Evolutionary conservation across 2,329 filamentous ascomycete species (phyloP), one percentile per base, ranked within the genome.

Genomic region (Emmonsia crescens): DNA sequence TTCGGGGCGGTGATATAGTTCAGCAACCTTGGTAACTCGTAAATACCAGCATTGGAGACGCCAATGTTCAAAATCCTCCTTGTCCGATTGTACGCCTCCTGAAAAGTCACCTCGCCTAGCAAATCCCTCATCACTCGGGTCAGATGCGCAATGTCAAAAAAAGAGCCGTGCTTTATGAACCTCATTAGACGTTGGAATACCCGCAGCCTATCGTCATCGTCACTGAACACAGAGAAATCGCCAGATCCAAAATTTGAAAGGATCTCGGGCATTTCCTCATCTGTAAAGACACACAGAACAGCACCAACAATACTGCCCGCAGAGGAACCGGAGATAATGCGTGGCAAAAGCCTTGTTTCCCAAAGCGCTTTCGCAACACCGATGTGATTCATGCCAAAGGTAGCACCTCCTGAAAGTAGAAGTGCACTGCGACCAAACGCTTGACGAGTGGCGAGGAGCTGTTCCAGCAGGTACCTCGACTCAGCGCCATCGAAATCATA

Each of bases 1-100:
- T 96, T 94, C 0, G 93, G 92, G 0, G 93, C 89, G 0, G 93
- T 96, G 63, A 96, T 84, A 70, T 96, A 96, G 73, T 97, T 97
- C 67, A 97, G 81, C 0, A 97, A 78, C 44, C 89, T 81, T 0
- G 92, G 93, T 19, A 96, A 80, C 71, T 96, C 92, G 73, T 95
- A 94, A 60, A 93, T 83, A 19, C 89, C 90, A 1, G 90, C 89
- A 1, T 89, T 91, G 0, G 92, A 96, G 6, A 97, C 92, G 62
- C 89, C 92, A 44, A 97, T 96, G 72, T 96, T 97, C 70, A 96
- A 83, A 64, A 96, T 92, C 62, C 91, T 84, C 33, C 91, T 84
- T 0, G 92, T 96, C n/a, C 91, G 87, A 71, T 96, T 96, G 77
- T 96, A 96, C 0, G 91, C 91, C 75, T 97, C 93, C 70, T 93